Conservation (phyloP, 768 basidiomycete genomes). For the Auriscalpium microsporum region DNA sequence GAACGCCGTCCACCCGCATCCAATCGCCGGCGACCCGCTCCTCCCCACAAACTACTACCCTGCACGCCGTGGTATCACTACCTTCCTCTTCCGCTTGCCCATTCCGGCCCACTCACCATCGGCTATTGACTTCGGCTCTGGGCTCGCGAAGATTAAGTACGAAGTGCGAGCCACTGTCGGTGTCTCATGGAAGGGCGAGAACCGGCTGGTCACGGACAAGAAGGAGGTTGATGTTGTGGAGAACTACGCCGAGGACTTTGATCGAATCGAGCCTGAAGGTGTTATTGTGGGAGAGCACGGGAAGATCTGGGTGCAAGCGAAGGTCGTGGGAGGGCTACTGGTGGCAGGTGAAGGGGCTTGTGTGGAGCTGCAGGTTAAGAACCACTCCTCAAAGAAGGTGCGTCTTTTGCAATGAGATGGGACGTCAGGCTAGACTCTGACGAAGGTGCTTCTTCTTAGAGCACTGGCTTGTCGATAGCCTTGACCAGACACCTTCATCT, state of each 20-base stretch:
- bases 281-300: conserved; percentile 70
- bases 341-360: conserved; percentile 64
- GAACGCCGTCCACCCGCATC: conserved; percentile 67
- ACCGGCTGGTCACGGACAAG: conserved; percentile 54
- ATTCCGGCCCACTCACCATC: conserved; percentile 60
- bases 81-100: conserved; percentile 75
- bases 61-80: conserved; percentile 68
- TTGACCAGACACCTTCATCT: conserved; percentile 55
- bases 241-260: conserved; percentile 28
- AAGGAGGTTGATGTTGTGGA: conserved; percentile 61
- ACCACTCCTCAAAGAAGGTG: conserved; percentile 76
- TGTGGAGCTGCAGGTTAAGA: conserved; percentile 73
- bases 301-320: conserved; percentile 70
- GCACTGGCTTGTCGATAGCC: conserved; percentile 48
- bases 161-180: conserved; percentile 66
- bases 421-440: conserved; percentile 37
- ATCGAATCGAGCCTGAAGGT: conserved; percentile 41
- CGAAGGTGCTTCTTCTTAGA: no score
- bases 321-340: conserved; percentile 50
- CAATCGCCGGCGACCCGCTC: conserved; percentile 46
- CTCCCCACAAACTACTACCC: conserved; percentile 60
- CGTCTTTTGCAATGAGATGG: conserved; percentile 6
- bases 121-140: conserved; percentile 61
- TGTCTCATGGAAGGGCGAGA: conserved; percentile 71
- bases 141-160: conserved; percentile 62